Evolutionary conservation across 2,329 filamentous ascomycete species (phyloP), one percentile per base, ranked within the genome.

Genomic region (Cladophialophora chaetospira): DNA sequence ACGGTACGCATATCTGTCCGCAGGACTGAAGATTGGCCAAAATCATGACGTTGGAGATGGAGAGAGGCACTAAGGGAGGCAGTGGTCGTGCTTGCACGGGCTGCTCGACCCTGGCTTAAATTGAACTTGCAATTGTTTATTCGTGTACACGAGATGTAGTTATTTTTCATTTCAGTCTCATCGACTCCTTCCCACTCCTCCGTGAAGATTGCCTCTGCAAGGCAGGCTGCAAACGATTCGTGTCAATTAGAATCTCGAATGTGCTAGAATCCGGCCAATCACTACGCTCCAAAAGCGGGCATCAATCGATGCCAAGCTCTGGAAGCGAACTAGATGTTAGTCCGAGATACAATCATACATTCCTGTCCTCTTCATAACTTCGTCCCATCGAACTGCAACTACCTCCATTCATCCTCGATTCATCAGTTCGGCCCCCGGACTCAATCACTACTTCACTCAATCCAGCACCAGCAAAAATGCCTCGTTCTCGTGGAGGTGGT

Each of bases 401-500:
- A 23, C 23, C 42, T 25, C 17, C 15, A 11, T 17, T 23, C 19
- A 15, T 29, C 13, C 36, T 43, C 48, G 13, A 4, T 42, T 15
- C 15, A 21, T 17, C 23, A 19, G 25, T 9, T n/a, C 29, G n/a
- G 23, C 15, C n/a, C 17, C 13, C 36, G 36, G 36, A 40, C 35
- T 21, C n/a, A 11, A 38, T 38, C 42, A 36, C 35, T 13, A 17
- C 15, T 19, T 35, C n/a, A 9, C 23, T 31, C 23, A 15, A 44
- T n/a, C 19, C 23, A 10, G 3, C 13, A n/a, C 29, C 23, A 42
- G 23, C 23, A 26, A 81, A 73, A 58, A 93, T 93, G 89, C 77
- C 89, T 87, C 89, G 89, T 77, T 83, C 86, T 73, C 84, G 88
- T 75, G 79, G 82, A 75, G 83, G 77, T 70, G 55, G 70, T 25